These are phyloP conservation scores for Russula lepida DNA, from an alignment of 768 basidiomycete species.

Conservation along the genomic window DNA sequence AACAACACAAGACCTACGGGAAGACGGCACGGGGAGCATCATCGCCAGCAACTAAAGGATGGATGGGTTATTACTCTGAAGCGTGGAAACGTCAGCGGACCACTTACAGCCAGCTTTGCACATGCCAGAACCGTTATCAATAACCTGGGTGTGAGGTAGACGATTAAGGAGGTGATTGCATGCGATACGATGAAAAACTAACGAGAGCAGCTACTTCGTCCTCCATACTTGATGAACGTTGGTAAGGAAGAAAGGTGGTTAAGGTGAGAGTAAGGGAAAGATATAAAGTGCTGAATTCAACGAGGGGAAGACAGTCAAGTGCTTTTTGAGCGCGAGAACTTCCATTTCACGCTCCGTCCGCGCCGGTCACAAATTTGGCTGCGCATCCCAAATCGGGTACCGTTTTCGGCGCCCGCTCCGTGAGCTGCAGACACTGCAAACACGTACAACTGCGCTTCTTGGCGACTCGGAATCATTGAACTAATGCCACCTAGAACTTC, in stretches of 20 bases:
- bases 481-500: too few species aligned
- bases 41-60: conserved; percentile 72
- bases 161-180: conserved; percentile 1
- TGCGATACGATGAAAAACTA: conserved; percentile 21
- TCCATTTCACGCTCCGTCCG: conserved; percentile 1
- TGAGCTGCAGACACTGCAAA: not conserved
- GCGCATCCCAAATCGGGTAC: not conserved
- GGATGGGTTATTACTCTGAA: conserved; percentile 64
- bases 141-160: conserved; percentile 43
- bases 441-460: conserved; percentile 13
- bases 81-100: conserved; percentile 13
- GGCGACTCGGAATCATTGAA: not conserved
- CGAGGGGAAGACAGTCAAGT: not conserved
- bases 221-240: conserved; percentile 38
- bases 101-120: conserved; percentile 98
- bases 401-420: not conserved
- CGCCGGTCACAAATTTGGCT: not conserved
- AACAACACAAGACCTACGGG: conserved; percentile 52
- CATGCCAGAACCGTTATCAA: conserved; percentile 97
- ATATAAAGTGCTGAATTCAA: not conserved
- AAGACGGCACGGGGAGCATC: conserved; percentile 96
- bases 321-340: not conserved
- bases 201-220: conserved; percentile 57
- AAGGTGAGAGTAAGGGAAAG: not conserved
- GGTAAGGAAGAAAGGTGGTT: not conserved